phyloP scores from a whole-genome alignment of 2,329 filamentous ascomycete species.

The Pseudomassariella vexata region DNA sequence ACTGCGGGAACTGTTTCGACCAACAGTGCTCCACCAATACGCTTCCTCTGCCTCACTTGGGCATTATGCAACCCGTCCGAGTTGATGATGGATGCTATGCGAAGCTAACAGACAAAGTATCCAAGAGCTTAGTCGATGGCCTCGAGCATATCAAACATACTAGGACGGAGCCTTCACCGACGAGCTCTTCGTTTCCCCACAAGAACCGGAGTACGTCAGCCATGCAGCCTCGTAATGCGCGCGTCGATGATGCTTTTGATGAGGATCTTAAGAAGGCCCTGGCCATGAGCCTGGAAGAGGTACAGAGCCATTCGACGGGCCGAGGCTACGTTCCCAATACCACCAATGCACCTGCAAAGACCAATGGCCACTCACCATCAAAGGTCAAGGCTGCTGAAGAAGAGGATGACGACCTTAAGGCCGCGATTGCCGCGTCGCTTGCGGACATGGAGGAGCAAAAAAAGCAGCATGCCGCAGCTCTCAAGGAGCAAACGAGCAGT shows the following conservation, averaged over 20 bases:
- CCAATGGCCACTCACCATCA: constrained; percentile 27
- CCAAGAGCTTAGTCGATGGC: constrained; percentile 28
- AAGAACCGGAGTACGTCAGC: constrained; percentile 60
- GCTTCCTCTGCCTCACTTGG: constrained; percentile 83
- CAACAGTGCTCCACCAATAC: constrained; percentile 89
- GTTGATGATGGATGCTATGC: constrained; percentile 95
- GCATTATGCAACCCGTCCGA: constrained; percentile 83
- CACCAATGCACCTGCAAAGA: constrained; percentile 23
- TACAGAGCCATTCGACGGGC: constrained; percentile 57
- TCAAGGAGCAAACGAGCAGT: constrained; percentile 71
- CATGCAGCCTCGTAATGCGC: constrained; percentile 87
- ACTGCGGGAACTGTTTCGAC: constrained; percentile 97
- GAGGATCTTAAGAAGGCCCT: constrained; percentile 90
- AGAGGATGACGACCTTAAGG: constrained; percentile 87
- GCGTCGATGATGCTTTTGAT: constrained; percentile 86
- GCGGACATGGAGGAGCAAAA: constrained; percentile 99
- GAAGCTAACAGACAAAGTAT: constrained; percentile 76
- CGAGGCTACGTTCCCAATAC: constrained; percentile 65
- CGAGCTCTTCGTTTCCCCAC: constrained; percentile 37
- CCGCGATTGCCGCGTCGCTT: constrained; percentile 89
- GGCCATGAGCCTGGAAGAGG: constrained; percentile 95
- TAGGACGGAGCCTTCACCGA: constrained; percentile 41
- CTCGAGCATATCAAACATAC: too few relatives aligned
- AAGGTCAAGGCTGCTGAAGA: constrained; percentile 59
- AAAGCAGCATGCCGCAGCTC: constrained; percentile 74